Evolutionary conservation across 345 rosid species (phyloP).

Genomic region (Rubroshorea leprosula): DNA sequence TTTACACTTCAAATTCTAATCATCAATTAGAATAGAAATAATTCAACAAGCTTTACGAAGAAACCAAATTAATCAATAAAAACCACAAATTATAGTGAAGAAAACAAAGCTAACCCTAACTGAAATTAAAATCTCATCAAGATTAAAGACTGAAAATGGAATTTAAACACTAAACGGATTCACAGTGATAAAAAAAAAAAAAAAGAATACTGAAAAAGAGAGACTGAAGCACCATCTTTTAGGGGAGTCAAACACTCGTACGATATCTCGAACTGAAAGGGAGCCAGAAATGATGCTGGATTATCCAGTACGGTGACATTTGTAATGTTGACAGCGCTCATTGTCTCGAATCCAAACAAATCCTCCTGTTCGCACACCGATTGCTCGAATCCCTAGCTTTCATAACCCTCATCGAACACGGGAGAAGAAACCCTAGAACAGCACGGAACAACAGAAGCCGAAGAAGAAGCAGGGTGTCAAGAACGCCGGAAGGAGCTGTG

Average conservation of each 20-base stretch:
- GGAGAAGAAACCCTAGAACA: constrained; percentile 4
- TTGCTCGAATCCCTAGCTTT: constrained; percentile 24
- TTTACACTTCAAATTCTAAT: neutral
- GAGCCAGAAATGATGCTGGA: constrained; percentile 77
- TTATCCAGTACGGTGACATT: constrained; percentile 89
- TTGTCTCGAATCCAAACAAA: constrained; percentile 21
- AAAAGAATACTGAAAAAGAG: neutral
- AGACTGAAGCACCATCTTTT: constrained; percentile 60
- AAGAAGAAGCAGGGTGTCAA: neutral
- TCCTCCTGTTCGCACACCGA: constrained; percentile 1
- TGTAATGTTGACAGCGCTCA: constrained; percentile 92
- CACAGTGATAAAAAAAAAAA: neutral
- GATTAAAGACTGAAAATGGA: neutral
- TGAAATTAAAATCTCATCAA: too few relatives aligned
- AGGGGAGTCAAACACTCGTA: constrained; percentile 94
- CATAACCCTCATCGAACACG: constrained; percentile 20
- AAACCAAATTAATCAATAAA: neutral
- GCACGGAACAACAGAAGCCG: neutral
- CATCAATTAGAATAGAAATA: too few relatives aligned
- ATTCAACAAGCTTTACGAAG: neutral
- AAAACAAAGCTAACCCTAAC: neutral
- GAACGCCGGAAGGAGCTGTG: neutral
- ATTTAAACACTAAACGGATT: neutral
- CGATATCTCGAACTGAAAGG: constrained; percentile 96
- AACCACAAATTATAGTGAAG: neutral